A percentile compares a stretch with the other conserved stretches of the same genome.
Evolutionary conservation across 345 rosid species (phyloP).

Genomic region (Gossypium stocksii): DNA sequence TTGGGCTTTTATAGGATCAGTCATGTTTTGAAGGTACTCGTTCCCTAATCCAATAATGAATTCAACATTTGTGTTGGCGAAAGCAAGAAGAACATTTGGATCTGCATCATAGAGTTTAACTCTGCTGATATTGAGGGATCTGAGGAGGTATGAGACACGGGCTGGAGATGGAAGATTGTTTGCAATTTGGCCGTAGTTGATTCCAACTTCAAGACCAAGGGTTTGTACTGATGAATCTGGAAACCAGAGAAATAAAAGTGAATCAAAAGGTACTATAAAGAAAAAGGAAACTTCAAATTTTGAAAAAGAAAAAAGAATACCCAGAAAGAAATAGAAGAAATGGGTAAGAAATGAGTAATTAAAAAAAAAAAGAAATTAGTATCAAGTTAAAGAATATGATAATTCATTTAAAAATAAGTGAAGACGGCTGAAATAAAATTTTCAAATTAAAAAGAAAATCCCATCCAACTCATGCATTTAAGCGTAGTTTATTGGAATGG

Average conservation of each 20-base stretch:
- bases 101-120: conserved; percentile 82
- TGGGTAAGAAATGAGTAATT: neutral
- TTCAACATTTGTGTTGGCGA: conserved; percentile 60
- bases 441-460: neutral
- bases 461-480: neutral
- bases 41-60: conserved; percentile 76
- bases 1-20: conserved; percentile 54
- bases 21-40: conserved; percentile 50
- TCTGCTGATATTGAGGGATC: conserved; percentile 60
- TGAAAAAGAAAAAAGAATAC: neutral
- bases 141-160: conserved; percentile 51
- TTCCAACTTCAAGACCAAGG: conserved; percentile 50
- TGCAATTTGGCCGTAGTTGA: conserved; percentile 90
- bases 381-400: neutral
- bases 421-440: neutral
- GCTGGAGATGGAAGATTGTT: conserved; percentile 79
- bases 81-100: conserved; percentile 71
- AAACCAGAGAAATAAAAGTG: neutral
- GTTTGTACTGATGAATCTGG: conserved; percentile 14
- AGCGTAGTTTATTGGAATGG: neutral
- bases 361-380: neutral
- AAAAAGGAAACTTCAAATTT: neutral
- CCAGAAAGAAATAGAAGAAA: neutral
- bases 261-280: neutral
- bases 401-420: neutral